Base-by-base conservation (phyloP, 179 eudicot genomes). In the Beta corolliflora region DNA sequence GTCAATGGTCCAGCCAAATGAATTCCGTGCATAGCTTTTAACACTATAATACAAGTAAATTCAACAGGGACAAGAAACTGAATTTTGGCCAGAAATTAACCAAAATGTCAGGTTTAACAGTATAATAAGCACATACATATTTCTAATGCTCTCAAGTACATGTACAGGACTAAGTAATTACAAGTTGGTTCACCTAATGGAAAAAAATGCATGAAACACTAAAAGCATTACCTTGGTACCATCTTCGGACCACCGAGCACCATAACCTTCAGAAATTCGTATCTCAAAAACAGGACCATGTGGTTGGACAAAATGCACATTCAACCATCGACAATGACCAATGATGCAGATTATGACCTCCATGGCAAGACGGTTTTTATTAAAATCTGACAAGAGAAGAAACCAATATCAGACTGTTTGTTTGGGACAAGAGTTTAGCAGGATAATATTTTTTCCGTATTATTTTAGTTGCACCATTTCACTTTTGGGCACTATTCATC, bases 191-290 rank as follows among this genome's bases (percentile, higher is more conserved):
- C 52, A 70, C 46, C 44, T 2, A 23, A 15, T 15, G 25, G 18
- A 60, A 75, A 72, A 9, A 56, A 64, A 21, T 55, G 78, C 23
- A 66, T 48, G 44, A 18, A 36, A 36, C 41, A 36, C 41, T 36
- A 2, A 36, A 73, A 59, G 78, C 46, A 58, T 74, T 88, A 93
- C 97, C 98, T 90, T 87, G 79, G 82, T 87, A 80, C 97, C 95
- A 80, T 93, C 92, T 74, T 45, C 82, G 66, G 93, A 93, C 98
- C 97, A 94, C 61, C 97, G 88, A 67, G 98, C 98, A 82, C 98
- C 98, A 89, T 91, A 91, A 68, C 98, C 98, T 84, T 86, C 91
- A 73, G 84, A 80, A 83, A 73, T 84, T 81, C 97, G 89, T 73
- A 94, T 86, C 85, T 94, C 98, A 87, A 91, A 94, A 45, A 93